Evolutionary conservation across 306 rosid species (phyloP).

Genomic region (Boehmeria nivea): DNA sequence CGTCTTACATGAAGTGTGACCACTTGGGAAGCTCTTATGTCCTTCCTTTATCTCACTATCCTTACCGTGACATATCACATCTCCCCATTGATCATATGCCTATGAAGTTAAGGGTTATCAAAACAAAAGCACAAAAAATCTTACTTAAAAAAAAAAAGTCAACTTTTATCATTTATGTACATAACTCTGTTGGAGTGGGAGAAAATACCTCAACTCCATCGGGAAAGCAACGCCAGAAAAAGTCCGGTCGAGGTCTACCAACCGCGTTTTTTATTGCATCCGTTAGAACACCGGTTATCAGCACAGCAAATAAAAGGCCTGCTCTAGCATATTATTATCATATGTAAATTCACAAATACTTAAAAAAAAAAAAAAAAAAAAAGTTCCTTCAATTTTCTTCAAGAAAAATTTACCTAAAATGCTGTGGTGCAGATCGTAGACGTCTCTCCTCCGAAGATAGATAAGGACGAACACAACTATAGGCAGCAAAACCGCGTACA

Average conservation of each 20-base stretch:
- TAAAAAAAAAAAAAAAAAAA: neutral
- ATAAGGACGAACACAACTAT: conserved; percentile 48
- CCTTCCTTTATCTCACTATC: conserved; percentile 76
- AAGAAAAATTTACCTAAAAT: conserved; percentile 49
- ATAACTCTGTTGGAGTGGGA: neutral
- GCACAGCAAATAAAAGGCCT: conserved; percentile 76
- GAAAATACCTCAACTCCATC: conserved; percentile 58
- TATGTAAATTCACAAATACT: neutral
- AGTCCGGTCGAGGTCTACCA: conserved; percentile 96
- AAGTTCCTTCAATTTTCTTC: neutral
- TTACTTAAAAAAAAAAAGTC: neutral
- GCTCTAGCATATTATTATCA: neutral
- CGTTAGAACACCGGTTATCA: conserved; percentile 74
- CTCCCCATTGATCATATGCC: conserved; percentile 60
- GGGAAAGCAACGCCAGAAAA: conserved; percentile 97
- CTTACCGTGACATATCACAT: conserved; percentile 72
- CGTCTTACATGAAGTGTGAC: conserved; percentile 82
- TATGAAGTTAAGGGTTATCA: no score
- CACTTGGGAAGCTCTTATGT: conserved; percentile 95
- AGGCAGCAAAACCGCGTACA: conserved; percentile 79
- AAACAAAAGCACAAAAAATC: neutral
- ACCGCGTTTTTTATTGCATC: conserved; percentile 79
- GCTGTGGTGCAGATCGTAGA: conserved; percentile 86
- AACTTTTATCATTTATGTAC: no score
- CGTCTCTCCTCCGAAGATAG: conserved; percentile 69